Percentiles rank a stretch among this genome's conserved stretches.
phyloP scores from a whole-genome alignment of 345 rosid genomes.

The Euphorbia lathyris region DNA sequence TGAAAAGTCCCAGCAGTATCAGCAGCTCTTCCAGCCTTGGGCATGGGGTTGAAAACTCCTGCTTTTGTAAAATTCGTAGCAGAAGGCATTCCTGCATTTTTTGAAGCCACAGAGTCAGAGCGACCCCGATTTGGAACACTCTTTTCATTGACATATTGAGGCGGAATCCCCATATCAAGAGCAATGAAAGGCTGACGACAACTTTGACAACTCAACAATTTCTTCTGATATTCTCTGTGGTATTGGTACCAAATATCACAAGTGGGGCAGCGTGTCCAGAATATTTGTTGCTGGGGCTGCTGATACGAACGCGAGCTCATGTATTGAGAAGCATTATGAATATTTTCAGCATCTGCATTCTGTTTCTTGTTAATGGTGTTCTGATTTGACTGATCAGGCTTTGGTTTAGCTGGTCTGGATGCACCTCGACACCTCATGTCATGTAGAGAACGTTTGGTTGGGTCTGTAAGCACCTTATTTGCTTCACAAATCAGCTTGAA shows the following conservation, averaged over 20 bases:
- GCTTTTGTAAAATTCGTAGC: constrained; percentile 19
- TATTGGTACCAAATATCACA: constrained; percentile 51
- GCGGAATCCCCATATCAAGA: constrained; percentile 34
- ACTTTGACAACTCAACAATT: constrained; percentile 45
- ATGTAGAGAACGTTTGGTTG: constrained; percentile 40
- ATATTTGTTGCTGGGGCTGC: constrained; percentile 37
- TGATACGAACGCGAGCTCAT: constrained; percentile 21
- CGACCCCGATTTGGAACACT: constrained; percentile 35
- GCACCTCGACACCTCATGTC: constrained; percentile 48
- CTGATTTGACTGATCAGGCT: constrained; percentile 30
- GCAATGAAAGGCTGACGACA: constrained; percentile 55
- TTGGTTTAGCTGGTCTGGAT: constrained; percentile 24
- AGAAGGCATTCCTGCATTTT: constrained; percentile 31
- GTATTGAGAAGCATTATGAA: constrained; percentile 12
- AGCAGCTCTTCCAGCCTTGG: constrained; percentile 22
- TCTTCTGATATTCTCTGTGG: constrained; percentile 31
- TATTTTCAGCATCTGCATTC: constrained; percentile 17
- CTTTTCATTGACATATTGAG: constrained; percentile 24
- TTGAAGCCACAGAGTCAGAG: constrained; percentile 29
- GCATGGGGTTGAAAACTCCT: constrained; percentile 14
- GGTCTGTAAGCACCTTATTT: constrained; percentile 53
- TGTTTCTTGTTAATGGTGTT: constrained; percentile 30
- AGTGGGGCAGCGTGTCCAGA: constrained; percentile 62
- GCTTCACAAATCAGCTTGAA: constrained; percentile 89
- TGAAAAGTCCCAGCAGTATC: constrained; percentile 25